phyloP scores from a whole-genome alignment of 306 rosid genomes.

The Begonia loranthoides region DNA sequence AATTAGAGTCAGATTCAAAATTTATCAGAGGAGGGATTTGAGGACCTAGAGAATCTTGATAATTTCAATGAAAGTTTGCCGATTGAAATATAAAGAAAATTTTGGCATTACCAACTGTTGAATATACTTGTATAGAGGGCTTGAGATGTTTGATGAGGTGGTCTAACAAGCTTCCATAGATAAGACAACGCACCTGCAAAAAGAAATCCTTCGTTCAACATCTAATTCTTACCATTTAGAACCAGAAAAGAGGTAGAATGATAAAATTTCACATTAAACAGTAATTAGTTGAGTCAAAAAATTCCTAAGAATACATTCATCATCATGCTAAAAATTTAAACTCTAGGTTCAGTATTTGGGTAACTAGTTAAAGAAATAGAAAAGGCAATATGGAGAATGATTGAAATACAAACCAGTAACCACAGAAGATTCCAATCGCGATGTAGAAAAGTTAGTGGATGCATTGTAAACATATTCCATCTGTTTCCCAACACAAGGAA shows the following conservation, averaged over 20 bases:
- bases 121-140: conserved; percentile 40
- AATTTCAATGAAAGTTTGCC: no score
- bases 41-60: no score
- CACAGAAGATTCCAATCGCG: conserved; percentile 27
- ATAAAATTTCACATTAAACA: background rate
- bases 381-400: no score
- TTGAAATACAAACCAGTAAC: conserved; percentile 30
- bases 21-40: no score
- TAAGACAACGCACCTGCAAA: conserved; percentile 36
- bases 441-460: conserved; percentile 23
- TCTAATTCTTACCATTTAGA: background rate
- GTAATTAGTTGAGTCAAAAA: no score
- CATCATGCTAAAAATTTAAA: no score
- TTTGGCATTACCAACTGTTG: conserved; percentile 44
- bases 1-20: no score
- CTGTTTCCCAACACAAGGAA: conserved; percentile 37
- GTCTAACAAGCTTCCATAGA: conserved; percentile 30
- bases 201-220: conserved; percentile 1
- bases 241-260: background rate
- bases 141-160: conserved; percentile 28
- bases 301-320: no score
- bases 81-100: no score
- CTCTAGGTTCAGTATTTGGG: no score
- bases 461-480: conserved; percentile 19
- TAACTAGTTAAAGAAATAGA: no score